Evolutionary conservation across 345 rosid genomes (phyloP), one percentile per base, ranked within the genome.

Genomic region (Sisymbrium altissimum): DNA sequence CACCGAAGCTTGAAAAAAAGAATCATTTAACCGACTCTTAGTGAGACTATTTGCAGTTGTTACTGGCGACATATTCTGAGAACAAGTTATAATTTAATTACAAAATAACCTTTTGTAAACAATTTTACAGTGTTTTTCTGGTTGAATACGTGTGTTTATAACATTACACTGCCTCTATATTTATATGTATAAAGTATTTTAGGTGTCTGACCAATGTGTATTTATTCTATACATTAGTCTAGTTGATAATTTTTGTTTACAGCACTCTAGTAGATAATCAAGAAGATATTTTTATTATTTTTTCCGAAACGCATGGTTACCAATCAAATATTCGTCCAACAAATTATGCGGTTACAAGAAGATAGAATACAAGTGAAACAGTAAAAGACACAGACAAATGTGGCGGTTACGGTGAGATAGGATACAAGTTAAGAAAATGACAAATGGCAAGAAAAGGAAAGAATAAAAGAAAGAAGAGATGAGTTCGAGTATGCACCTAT

Each of bases 341-440:
- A 25, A 38, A 13, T 19, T 36, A 23, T 36, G 60, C 60, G 49
- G 48, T 50, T 50, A 23, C 25, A 41, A 52, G 10, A 43, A 66
- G 35, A 38, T 53, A 52, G 7, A 25, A 38, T 27, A 68, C 62
- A 27, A 53, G 11, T 45, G 32, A 40, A 32, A 66, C 39, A 38
- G 18, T 32, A 67, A 15, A 30, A 41, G 6, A 68, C 15, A 55
- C 27, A 53, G 13, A 55, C 43, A 40, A 40, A 43, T 19, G 12
- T 13, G 54, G 61, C 64, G 64, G 73, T 56, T 41, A 43, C 64
- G 21, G 17, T 35, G 64, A 57, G 35, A 32, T 9, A 41, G 49
- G 9, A 30, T 19, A 33, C 56, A 70, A 57, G 57, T 48, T 57
- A 38, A 38, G 15, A 33, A 70, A 70, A 6, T 3, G 41, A 41